Evolutionary conservation across 2,329 filamentous ascomycete genomes (phyloP).

Genomic region (Thermothelomyces thermophilus): DNA sequence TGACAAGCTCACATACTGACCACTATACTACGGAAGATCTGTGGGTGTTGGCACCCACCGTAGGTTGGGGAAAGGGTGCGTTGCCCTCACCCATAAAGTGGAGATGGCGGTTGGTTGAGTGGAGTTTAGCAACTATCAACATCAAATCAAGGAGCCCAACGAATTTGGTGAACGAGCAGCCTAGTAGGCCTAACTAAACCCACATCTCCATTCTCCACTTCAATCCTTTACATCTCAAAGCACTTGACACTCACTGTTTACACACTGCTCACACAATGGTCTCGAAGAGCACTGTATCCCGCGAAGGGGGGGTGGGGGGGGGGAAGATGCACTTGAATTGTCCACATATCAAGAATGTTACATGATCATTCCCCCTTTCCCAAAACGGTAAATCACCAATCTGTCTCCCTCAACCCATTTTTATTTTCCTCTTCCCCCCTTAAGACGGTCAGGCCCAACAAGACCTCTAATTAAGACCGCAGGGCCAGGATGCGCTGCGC

Average conservation of each 20-base stretch:
- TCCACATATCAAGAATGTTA: neutral
- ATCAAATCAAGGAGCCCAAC: too few species aligned
- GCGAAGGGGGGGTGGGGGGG: too few species aligned
- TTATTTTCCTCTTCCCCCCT: neutral
- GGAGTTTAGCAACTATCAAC: neutral
- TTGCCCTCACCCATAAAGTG: neutral
- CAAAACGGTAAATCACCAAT: too few species aligned
- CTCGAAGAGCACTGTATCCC: neutral
- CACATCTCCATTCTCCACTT: too few species aligned
- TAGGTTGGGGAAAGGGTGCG: neutral
- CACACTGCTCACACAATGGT: neutral
- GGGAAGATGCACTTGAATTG: neutral
- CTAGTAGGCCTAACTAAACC: too few species aligned
- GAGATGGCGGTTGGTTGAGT: neutral
- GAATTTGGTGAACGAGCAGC: too few species aligned
- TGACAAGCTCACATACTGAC: slow-evolving; percentile 12
- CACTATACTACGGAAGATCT: slow-evolving; percentile 13
- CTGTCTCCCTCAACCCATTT: neutral
- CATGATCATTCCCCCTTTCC: neutral
- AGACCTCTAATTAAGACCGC: slow-evolving; percentile 2
- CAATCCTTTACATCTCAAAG: too few species aligned
- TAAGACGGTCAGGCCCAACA: neutral
- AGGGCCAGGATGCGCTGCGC: slow-evolving; percentile 44
- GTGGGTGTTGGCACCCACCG: slow-evolving; percentile 4
- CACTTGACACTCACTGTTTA: too few species aligned